These are phyloP conservation scores for Rhodotorula diobovata DNA, from an alignment of 768 basidiomycete species.

Conservation along the genomic window DNA sequence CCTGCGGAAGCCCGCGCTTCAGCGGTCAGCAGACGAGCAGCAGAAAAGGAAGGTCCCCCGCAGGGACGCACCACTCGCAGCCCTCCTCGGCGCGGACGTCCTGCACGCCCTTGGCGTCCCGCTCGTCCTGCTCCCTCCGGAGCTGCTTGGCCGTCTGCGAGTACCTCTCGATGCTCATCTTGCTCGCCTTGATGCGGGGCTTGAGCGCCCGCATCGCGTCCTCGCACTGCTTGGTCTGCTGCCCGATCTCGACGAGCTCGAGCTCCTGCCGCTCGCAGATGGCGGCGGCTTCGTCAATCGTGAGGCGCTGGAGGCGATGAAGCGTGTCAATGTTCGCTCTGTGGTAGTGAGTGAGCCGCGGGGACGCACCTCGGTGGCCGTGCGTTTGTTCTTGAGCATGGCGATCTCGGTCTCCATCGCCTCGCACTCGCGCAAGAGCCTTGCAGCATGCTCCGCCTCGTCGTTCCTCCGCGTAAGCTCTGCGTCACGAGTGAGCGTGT, in stretches of 20 bases:
- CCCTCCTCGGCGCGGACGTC: slow-evolving; percentile 35
- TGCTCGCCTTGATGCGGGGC: slow-evolving; percentile 26
- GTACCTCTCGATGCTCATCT: slow-evolving; percentile 21
- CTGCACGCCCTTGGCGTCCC: slow-evolving; percentile 30
- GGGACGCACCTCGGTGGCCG: slow-evolving; percentile 27
- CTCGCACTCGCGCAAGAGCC: slow-evolving; percentile 25
- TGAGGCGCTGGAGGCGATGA: slow-evolving; percentile 20
- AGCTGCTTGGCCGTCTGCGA: slow-evolving; percentile 24
- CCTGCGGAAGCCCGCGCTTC: not conserved
- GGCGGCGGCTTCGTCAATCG: slow-evolving; percentile 13
- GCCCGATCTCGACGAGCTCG: slow-evolving; percentile 19
- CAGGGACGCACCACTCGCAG: slow-evolving; percentile 30
- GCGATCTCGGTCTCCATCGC: slow-evolving; percentile 40
- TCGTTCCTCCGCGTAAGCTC: slow-evolving; percentile 2
- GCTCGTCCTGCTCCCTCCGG: slow-evolving; percentile 29
- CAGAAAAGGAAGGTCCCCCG: no score
- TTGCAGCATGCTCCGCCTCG: slow-evolving; percentile 14
- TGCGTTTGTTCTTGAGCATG: slow-evolving; percentile 39
- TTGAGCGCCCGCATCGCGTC: slow-evolving; percentile 20
- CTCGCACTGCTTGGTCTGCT: slow-evolving; percentile 17
- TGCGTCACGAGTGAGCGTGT: not conserved
- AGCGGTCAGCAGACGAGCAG: rapidly evolving
- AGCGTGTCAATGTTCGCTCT: not conserved
- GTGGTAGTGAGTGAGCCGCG: not conserved
- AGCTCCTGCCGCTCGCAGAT: slow-evolving; percentile 17